These are phyloP conservation scores for Lagerstroemia speciosa DNA, from an alignment of 345 rosid genomes.

Conservation along the genomic window DNA sequence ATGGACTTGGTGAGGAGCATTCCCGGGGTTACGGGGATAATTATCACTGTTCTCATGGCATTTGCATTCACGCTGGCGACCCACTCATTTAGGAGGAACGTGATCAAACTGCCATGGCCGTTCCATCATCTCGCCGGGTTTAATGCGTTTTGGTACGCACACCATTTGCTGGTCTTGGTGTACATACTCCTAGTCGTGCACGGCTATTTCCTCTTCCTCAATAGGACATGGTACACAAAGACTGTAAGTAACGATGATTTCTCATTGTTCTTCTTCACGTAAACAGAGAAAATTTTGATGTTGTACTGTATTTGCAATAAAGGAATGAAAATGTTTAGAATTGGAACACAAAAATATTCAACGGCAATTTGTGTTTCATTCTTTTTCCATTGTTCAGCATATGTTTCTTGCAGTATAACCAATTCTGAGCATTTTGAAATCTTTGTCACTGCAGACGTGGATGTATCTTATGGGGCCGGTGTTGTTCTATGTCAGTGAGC, in stretches of 20 bases:
- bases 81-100: slow-evolving; percentile 56
- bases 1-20: slow-evolving; percentile 31
- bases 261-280: too few species aligned
- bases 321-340: neutral
- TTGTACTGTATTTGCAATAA: neutral
- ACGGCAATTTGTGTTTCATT: too few species aligned
- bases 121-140: slow-evolving; percentile 69
- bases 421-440: neutral
- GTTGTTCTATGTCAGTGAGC: slow-evolving; percentile 50
- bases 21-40: slow-evolving; percentile 59
- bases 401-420: neutral
- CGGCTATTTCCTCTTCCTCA: slow-evolving; percentile 64
- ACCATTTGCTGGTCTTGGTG: slow-evolving; percentile 67
- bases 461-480: slow-evolving; percentile 59
- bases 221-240: slow-evolving; percentile 46
- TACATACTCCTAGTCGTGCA: slow-evolving; percentile 60
- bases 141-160: slow-evolving; percentile 95
- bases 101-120: slow-evolving; percentile 55
- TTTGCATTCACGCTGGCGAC: slow-evolving; percentile 61
- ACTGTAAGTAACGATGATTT: slow-evolving; percentile 6
- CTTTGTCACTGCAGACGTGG: slow-evolving; percentile 64
- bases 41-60: slow-evolving; percentile 51
- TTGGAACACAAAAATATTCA: too few species aligned
- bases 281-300: too few species aligned
- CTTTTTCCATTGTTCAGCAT: too few species aligned